Evolutionary conservation across 768 basidiomycete genomes (phyloP).

Genomic region (Leccinum ochraceum): DNA sequence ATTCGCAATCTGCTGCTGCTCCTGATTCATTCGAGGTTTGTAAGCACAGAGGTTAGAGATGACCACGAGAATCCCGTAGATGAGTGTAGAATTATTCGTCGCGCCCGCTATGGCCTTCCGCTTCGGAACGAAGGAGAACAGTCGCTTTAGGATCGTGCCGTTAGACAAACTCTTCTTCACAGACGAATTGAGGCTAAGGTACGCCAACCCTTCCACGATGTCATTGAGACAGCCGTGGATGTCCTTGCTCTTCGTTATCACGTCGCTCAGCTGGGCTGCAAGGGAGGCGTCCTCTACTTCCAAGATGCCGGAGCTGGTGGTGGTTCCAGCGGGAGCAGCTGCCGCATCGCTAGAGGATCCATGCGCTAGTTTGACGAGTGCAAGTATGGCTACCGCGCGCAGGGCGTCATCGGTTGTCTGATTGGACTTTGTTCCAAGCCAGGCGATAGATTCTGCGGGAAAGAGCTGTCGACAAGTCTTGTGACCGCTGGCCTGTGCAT

Average conservation of each 20-base stretch:
- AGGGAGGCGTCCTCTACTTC: slow-evolving; percentile 44
- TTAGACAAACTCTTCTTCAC: slow-evolving; percentile 65
- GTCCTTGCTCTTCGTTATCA: slow-evolving; percentile 44
- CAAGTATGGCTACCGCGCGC: slow-evolving; percentile 66
- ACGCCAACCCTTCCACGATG: slow-evolving; percentile 83
- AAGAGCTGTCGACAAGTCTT: slow-evolving; percentile 68
- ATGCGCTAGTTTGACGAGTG: slow-evolving; percentile 75
- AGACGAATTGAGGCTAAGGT: slow-evolving; percentile 64
- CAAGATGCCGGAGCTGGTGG: slow-evolving; percentile 8
- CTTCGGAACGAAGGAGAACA: slow-evolving; percentile 58
- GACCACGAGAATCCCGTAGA: slow-evolving; percentile 79
- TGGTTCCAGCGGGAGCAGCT: slow-evolving; percentile 15
- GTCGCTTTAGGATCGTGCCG: slow-evolving; percentile 55
- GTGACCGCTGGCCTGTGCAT: slow-evolving; percentile 76
- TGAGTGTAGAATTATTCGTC: slow-evolving; percentile 49
- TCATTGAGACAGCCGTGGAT: slow-evolving; percentile 52
- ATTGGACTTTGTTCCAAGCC: slow-evolving; percentile 65
- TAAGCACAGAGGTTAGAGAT: slow-evolving; percentile 74
- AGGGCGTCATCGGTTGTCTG: slow-evolving; percentile 47
- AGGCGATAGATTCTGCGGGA: slow-evolving; percentile 53
- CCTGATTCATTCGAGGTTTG: slow-evolving; percentile 70
- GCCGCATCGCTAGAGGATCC: slow-evolving; percentile 49
- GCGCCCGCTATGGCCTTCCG: slow-evolving; percentile 38
- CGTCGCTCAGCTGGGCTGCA: slow-evolving; percentile 54
- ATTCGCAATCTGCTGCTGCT: slow-evolving; percentile 81